Evolutionary conservation across 441 rosid genomes (phyloP), one percentile per base, ranked within the genome.

Genomic region (Manihot esculenta): DNA sequence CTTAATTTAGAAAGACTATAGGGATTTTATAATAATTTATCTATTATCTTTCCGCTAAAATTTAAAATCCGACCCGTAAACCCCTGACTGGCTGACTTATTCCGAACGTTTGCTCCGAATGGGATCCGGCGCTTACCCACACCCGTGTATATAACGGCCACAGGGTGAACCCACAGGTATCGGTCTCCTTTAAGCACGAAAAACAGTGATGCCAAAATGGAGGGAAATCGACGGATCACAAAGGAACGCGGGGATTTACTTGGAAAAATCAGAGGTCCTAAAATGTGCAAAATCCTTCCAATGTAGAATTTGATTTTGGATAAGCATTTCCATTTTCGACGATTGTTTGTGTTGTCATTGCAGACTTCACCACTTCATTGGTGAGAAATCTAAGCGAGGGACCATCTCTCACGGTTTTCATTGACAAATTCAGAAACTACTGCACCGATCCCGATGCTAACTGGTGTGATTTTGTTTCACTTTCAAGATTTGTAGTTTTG

Each of bases 361-460:
- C 86, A 90, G 98, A 77, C 24, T 77, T 93, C 49, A 85, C 86
- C 15, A 70, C 72, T 68, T 88, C 88, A 41, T 68, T 89, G 48
- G 73, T 93, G 72, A 75, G 64, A 76, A 86, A 83, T 74, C 76
- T 93, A 27, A 74, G 79, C 68, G 49, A 75, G 14, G 89, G 91
- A 66, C 75, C 80, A 70, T 83, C 88, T 57, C 97, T 86, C 20
- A 41, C 74, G 69, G 71, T 93, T 50, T 70, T 45, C 54, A 79
- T 91, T 74, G 77, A 84, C 62, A 86, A 81, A 38, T 93, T 88
- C 80, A 77, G 86, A 71, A 91, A 78, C 79, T 85, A 91, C 73
- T 93, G 98, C 86, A 69, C 80, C 17, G 75, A 67, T 79, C 79
- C 82, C 24, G 69, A 79, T 44, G 70, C 83, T 20, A 80, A 77